Evolutionary conservation across 306 rosid species (phyloP), one percentile per base, ranked within the genome.

Genomic region (Betula pendula): DNA sequence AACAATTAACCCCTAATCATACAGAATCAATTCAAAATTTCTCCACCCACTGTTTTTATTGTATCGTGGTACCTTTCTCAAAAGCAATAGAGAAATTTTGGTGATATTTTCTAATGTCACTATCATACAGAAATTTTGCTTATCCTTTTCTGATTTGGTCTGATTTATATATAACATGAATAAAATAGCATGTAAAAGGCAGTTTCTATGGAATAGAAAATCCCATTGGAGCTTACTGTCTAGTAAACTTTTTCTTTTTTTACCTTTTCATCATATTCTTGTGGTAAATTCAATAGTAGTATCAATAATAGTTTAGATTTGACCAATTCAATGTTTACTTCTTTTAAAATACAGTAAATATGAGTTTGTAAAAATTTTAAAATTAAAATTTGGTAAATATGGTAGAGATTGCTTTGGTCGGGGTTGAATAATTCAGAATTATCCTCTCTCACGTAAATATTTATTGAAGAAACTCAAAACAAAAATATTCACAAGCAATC

Each of bases 1-100:
- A 10, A 12, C 19, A 49, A 49, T 49, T n/a, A 60, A 5, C n/a
- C 38, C 15, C 35, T 29, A 60, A 62, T 33, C 44, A 14, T 27
- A 12, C 4, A 38, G 63, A 75, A 66, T 66, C 65, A 35, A 50
- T 75, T 66, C 65, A 75, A 66, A 19, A 50, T 62, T 51, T 25
- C 73, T 50, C 58, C 62, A 44, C 38, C 50, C 72, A 50, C 73
- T 35, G 13, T 7, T 20, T 40, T 42, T 33, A 27, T 25, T 24
- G 22, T 22, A 24, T 22, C 14, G 3, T 33, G 25, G 70, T 65
- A n/a, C 48, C 44, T 65, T 17, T 65, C 15, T 65, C 47, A 33
- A 6, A 65, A 33, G 47, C 38, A 65, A 65, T 11, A 35, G 2
- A 33, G 24, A 3, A 65, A 8, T 14, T 65, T 35, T 65, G 48